Evolutionary conservation across 228 moss, liverwort and hornwort genomes (phyloP).

Genomic region (Sphagnum magellanicum): DNA sequence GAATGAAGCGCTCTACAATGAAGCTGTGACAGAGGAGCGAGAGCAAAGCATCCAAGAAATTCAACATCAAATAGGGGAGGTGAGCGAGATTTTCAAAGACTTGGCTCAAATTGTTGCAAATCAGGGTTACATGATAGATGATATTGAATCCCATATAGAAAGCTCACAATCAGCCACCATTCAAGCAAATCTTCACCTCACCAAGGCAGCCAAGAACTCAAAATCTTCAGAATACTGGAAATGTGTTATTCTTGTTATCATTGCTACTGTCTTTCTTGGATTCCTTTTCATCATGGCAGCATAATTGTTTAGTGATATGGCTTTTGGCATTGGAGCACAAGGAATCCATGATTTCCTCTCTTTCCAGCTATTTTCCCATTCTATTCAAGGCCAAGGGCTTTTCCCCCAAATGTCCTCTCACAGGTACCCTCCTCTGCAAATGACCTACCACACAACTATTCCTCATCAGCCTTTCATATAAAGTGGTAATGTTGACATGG

Average conservation of each 20-base stretch:
- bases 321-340: not conserved
- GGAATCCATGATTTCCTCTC: too few species aligned
- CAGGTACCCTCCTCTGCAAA: too few species aligned
- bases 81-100: constrained; percentile 96
- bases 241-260: constrained; percentile 68
- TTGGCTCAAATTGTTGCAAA: constrained; percentile 79
- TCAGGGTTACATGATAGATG: constrained; percentile 86
- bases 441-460: too few species aligned
- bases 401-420: too few species aligned
- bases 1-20: constrained; percentile 72
- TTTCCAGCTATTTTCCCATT: too few species aligned
- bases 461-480: too few species aligned
- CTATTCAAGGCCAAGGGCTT: too few species aligned
- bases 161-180: constrained; percentile 72
- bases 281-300: constrained; percentile 74
- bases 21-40: constrained; percentile 84
- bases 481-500: too few species aligned
- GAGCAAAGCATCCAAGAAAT: constrained; percentile 94
- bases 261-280: constrained; percentile 71
- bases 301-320: constrained; percentile 18
- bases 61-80: constrained; percentile 93
- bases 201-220: constrained; percentile 57
- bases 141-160: constrained; percentile 90
- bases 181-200: constrained; percentile 83
- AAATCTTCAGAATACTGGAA: constrained; percentile 65